Percentiles rank a stretch among this genome's conserved stretches.
phyloP scores from a whole-genome alignment of 306 rosid species.

The Senna siamea region DNA sequence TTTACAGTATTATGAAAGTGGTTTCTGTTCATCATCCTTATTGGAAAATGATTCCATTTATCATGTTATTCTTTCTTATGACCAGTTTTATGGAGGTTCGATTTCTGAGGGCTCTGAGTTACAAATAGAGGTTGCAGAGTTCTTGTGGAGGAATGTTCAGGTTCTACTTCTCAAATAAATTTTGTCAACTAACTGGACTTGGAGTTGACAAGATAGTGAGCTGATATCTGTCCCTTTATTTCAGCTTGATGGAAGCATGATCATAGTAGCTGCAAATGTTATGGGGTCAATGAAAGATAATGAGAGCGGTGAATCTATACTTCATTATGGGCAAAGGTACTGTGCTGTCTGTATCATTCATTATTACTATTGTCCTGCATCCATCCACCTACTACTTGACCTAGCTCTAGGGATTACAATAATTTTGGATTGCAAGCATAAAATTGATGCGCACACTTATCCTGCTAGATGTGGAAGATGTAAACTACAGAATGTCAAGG shows the following conservation, averaged over 20 bases:
- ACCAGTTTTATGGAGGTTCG: conserved; percentile 86
- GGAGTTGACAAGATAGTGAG: conserved; percentile 29
- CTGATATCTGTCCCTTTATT: conserved; percentile 48
- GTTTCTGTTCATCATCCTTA: conserved; percentile 32
- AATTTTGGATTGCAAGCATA: conserved; percentile 29
- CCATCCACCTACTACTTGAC: not conserved
- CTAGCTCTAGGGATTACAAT: not conserved
- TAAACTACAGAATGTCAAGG: conserved; percentile 81
- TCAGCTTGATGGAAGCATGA: conserved; percentile 89
- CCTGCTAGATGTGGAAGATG: conserved; percentile 89
- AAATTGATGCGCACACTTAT: conserved; percentile 29
- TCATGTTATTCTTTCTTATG: conserved; percentile 32
- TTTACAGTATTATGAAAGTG: conserved; percentile 9
- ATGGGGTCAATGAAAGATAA: conserved; percentile 70
- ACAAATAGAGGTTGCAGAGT: conserved; percentile 91
- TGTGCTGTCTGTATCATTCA: conserved; percentile 19
- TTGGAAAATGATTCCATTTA: conserved; percentile 29
- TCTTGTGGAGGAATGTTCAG: conserved; percentile 91
- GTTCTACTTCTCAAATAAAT: conserved; percentile 49
- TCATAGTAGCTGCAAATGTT: conserved; percentile 61
- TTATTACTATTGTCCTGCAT: conserved; percentile 8
- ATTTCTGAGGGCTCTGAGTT: conserved; percentile 83
- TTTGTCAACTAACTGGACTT: conserved; percentile 28
- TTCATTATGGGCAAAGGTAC: conserved; percentile 87
- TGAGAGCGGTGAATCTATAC: conserved; percentile 63